Evolutionary conservation across 2,329 filamentous ascomycete genomes (phyloP).

Genomic region (Fusarium brachygibbosum): DNA sequence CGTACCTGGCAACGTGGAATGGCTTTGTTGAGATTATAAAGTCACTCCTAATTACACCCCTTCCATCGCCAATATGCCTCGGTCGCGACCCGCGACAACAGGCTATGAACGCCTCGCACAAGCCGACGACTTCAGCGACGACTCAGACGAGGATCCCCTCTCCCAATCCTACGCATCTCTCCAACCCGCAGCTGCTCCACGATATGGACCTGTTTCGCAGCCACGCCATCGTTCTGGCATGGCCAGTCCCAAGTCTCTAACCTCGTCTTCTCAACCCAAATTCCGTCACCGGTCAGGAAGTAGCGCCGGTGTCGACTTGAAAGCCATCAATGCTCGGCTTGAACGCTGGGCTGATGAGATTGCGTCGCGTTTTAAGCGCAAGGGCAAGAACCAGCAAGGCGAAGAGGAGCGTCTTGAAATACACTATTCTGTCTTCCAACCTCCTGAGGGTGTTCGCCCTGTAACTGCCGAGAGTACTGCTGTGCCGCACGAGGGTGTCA

Average conservation of each 20-base stretch:
- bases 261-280: conserved; percentile 54
- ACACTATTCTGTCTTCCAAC: conserved; percentile 95
- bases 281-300: conserved; percentile 67
- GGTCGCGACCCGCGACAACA: conserved; percentile 77
- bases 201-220: conserved; percentile 74
- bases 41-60: conserved; percentile 1
- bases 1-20: conserved; percentile 27
- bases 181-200: conserved; percentile 69
- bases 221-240: conserved; percentile 72
- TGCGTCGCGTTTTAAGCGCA: conserved; percentile 94
- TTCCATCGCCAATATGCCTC: conserved; percentile 66
- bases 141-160: conserved; percentile 75
- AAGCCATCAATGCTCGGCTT: conserved; percentile 95
- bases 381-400: conserved; percentile 76
- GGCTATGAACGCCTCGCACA: conserved; percentile 89
- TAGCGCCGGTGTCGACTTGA: conserved; percentile 94
- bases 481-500: conserved; percentile 71
- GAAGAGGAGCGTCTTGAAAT: conserved; percentile 94
- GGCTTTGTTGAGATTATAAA: conserved; percentile 32
- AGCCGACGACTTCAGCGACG: conserved; percentile 80
- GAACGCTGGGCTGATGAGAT: conserved; percentile 99
- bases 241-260: conserved; percentile 64
- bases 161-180: conserved; percentile 68
- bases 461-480: conserved; percentile 81
- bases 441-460: conserved; percentile 88